Base-by-base conservation (phyloP, 805 yeast species). In the Candida pini region DNA sequence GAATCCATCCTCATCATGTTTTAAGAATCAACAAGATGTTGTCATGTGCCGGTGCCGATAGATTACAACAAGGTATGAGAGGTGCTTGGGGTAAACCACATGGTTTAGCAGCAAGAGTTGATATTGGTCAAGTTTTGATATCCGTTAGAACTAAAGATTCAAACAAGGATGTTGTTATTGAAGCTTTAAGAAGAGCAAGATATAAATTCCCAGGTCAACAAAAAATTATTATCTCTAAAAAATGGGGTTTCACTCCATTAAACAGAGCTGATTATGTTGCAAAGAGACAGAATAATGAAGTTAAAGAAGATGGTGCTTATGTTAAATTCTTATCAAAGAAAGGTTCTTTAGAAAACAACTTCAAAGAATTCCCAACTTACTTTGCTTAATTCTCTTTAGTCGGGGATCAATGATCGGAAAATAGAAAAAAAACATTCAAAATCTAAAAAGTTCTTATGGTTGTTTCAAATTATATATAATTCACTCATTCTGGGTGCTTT, bases 141-240 rank as follows among this genome's bases (percentile, higher is more conserved):
- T 90, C 97, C 54, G 87, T 87, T 69, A 90, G 98, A 80, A 85
- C 97, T 73, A 90, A 83, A 81, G 98, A 92, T 74, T 71, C 80
- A 64, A 89, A 88, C 96, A 88, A 90, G 81, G 96, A 76, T 44
- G 94, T 86, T 67, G 96, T 87, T 56, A 76, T 92, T 62, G 99
- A 92, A 80, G 98, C 90, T 78, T 85, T 92, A 71, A 90, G 98
- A 81, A 90, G 99, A 82, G 95, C 97, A 55, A 90, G 97, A 80
- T 92, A 92, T 86, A 92, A 92, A 90, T 92, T 92, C 97, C 99
- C 99, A 72, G 99, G 99, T 78, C 99, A 92, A 79, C 99, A 92
- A 77, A 90, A 81, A 81, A 92, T 92, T 68, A 92, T 92, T 64
- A 74, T 92, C 72, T 92, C 99, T 58, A 92, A 92, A 94, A 92